Evolutionary conservation across 129 eudicot genomes (phyloP).

Genomic region (Arctium minus): DNA sequence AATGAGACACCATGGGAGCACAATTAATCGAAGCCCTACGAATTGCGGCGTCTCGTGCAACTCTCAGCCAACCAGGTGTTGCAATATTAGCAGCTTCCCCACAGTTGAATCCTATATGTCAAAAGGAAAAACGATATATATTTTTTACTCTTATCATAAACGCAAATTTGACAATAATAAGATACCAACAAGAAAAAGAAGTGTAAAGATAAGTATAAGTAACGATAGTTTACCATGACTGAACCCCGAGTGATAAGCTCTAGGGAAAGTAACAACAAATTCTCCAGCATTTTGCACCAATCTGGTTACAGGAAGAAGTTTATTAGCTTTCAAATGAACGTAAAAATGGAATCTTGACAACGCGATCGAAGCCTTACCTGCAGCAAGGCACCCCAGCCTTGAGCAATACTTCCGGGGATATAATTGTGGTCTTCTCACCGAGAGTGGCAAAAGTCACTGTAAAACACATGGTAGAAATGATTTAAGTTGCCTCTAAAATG

Average conservation of each 20-base stretch:
- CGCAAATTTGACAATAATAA: background rate
- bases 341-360: background rate
- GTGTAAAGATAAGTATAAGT: background rate
- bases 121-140: background rate
- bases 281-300: constrained; percentile 92
- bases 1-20: constrained; percentile 97
- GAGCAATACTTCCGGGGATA: constrained; percentile 87
- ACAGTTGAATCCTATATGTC: constrained; percentile 65
- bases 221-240: constrained; percentile 63
- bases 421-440: constrained; percentile 87
- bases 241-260: constrained; percentile 95
- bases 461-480: background rate
- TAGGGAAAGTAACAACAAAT: constrained; percentile 90
- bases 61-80: constrained; percentile 92
- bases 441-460: constrained; percentile 81
- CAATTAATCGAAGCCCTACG: constrained; percentile 91
- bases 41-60: constrained; percentile 90
- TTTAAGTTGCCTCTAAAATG: background rate
- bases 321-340: constrained; percentile 4
- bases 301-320: constrained; percentile 38
- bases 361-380: constrained; percentile 43
- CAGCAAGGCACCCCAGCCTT: constrained; percentile 89
- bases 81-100: constrained; percentile 99
- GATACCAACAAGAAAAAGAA: background rate
- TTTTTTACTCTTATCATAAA: background rate